phyloP scores from a whole-genome alignment of 768 basidiomycete species.

The Suillus decipiens region DNA sequence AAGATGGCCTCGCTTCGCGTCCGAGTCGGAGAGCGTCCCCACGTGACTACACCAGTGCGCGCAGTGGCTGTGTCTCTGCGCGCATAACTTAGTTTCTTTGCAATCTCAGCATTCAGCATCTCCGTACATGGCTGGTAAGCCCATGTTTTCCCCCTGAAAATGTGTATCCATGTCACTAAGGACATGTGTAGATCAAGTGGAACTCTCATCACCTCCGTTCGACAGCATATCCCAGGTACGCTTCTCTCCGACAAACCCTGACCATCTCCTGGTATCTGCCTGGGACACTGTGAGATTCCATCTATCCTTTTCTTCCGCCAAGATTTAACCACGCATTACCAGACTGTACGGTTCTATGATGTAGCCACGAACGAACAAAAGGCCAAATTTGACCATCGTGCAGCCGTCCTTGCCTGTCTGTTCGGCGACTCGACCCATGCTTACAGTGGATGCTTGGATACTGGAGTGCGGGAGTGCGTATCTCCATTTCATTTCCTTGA shows the following conservation, averaged over 20 bases:
- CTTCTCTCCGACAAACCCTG: conserved; percentile 79
- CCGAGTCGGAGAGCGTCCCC: not conserved
- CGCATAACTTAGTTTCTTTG: conserved; percentile 3
- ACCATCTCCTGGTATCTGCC: conserved; percentile 79
- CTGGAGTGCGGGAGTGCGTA: conserved; percentile 77
- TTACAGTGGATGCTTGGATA: conserved; percentile 88
- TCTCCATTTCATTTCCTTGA: not conserved
- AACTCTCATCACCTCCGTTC: conserved; percentile 70
- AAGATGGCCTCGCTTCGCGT: not conserved
- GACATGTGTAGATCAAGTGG: conserved; percentile 34
- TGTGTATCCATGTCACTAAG: not conserved
- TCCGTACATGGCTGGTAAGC: conserved; percentile 3
- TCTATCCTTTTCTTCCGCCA: conserved; percentile 27
- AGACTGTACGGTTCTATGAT: conserved; percentile 65
- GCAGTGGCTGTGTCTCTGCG: not conserved
- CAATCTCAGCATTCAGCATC: not conserved
- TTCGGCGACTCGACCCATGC: conserved; percentile 68
- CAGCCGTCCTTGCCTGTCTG: conserved; percentile 82
- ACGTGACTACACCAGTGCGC: not conserved
- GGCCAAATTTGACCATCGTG: conserved; percentile 86
- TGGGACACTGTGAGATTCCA: conserved; percentile 74
- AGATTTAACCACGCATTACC: conserved; percentile 36
- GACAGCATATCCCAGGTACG: conserved; percentile 82
- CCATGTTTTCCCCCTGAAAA: no score
- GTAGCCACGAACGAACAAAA: conserved; percentile 60